These are phyloP conservation scores for Quercus bicolor DNA, from an alignment of 306 rosid species.

Conservation along the genomic window DNA sequence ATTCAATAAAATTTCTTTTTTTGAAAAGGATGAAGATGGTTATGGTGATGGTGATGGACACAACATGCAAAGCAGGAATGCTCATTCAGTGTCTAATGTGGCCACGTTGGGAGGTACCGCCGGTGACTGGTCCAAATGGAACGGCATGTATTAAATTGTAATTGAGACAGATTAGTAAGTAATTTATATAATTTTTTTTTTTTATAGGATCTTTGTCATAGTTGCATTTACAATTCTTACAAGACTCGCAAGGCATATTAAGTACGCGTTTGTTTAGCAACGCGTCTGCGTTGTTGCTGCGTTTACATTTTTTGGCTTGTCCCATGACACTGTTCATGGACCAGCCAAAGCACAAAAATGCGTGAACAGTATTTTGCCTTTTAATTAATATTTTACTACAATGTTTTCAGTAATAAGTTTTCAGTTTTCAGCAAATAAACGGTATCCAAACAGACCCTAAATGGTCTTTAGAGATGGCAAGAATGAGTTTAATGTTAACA, in stretches of 20 bases:
- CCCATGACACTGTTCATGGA: too few species aligned
- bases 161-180: too few species aligned
- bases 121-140: slow-evolving; percentile 42
- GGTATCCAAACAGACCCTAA: too few species aligned
- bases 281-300: too few species aligned
- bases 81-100: not conserved
- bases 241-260: slow-evolving; percentile 81
- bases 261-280: slow-evolving; percentile 28
- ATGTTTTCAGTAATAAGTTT: rapidly evolving
- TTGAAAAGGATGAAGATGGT: slow-evolving; percentile 16
- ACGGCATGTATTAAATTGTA: slow-evolving; percentile 36
- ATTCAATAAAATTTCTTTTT: not conserved
- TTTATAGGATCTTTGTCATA: slow-evolving; percentile 68
- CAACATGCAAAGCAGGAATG: slow-evolving; percentile 27
- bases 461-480: slow-evolving; percentile 89
- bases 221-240: slow-evolving; percentile 80
- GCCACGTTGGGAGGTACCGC: slow-evolving; percentile 33
- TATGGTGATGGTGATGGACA: not conserved
- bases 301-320: too few species aligned
- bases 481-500: slow-evolving; percentile 78
- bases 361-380: too few species aligned
- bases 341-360: too few species aligned
- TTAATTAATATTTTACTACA: too few species aligned
- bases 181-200: not conserved
- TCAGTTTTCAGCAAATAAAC: too few species aligned